Percentiles rank a stretch among this genome's conserved stretches.
Evolutionary conservation across 1,284 basidiomycete species (phyloP).

Genomic region (Puccinia novopanici): DNA sequence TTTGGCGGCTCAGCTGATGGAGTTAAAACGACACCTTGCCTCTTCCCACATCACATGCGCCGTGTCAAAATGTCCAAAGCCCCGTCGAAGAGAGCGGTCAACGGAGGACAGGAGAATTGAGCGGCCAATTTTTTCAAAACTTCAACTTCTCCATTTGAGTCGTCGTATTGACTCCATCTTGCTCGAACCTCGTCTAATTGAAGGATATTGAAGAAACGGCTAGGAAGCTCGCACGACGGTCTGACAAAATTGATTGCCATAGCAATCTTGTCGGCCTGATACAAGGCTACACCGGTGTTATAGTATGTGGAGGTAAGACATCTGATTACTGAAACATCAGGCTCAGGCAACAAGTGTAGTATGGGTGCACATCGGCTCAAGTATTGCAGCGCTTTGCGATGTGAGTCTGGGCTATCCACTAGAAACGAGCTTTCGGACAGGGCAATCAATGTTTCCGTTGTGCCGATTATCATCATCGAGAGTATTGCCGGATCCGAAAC

Average conservation of each 20-base stretch:
- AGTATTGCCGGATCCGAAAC: constrained; percentile 4
- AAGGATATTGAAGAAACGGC: constrained; percentile 35
- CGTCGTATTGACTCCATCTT: constrained; percentile 30
- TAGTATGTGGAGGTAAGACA: constrained; percentile 47
- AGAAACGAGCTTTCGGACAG: constrained; percentile 41
- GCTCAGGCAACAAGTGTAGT: constrained; percentile 22
- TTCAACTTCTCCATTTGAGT: constrained; percentile 35
- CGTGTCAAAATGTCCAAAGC: too few relatives aligned
- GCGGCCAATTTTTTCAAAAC: constrained; percentile 9
- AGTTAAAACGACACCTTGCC: too few relatives aligned
- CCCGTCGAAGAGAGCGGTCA: too few relatives aligned
- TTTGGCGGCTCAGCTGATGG: too few relatives aligned
- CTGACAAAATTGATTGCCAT: constrained; percentile 37
- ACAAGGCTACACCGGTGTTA: constrained; percentile 44
- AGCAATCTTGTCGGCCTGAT: constrained; percentile 44
- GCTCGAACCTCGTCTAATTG: background rate
- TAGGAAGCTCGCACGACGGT: constrained; percentile 41
- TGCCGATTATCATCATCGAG: constrained; percentile 38
- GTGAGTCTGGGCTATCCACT: constrained; percentile 15
- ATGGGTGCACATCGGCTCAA: constrained; percentile 34
- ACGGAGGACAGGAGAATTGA: too few relatives aligned
- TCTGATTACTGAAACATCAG: constrained; percentile 46
- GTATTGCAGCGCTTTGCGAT: constrained; percentile 26
- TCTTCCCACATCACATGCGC: too few relatives aligned
- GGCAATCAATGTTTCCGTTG: constrained; percentile 38